phyloP scores from a whole-genome alignment of 768 basidiomycete genomes.

The Lyophyllum decastes region DNA sequence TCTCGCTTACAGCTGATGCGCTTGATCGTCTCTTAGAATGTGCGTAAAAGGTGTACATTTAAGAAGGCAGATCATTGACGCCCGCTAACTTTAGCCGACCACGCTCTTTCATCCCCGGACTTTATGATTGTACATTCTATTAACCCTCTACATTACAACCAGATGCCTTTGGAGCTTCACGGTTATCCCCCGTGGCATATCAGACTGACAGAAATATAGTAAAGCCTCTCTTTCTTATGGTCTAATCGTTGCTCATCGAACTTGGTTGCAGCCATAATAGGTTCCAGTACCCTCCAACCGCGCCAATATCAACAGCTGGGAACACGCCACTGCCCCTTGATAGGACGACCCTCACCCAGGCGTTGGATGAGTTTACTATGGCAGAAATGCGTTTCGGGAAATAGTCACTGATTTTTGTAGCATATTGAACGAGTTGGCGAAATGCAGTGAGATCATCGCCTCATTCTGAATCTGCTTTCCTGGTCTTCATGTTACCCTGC shows the following conservation, averaged over 20 bases:
- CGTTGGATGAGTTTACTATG: conserved; percentile 69
- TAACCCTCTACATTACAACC: conserved; percentile 33
- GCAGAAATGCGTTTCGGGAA: conserved; percentile 83
- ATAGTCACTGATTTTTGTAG: conserved; percentile 30
- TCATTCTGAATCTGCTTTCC: background rate
- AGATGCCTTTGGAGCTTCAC: conserved; percentile 60
- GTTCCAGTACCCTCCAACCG: background rate
- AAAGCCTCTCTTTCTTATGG: conserved; percentile 23
- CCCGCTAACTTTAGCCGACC: conserved; percentile 24
- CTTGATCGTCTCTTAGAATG: conserved; percentile 62
- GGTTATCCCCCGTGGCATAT: conserved; percentile 88
- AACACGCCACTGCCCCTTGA: conserved; percentile 33
- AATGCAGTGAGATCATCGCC: background rate
- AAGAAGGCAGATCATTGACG: background rate
- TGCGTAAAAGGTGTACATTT: conserved; percentile 24
- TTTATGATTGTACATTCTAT: conserved; percentile 75
- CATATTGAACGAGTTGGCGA: conserved; percentile 3
- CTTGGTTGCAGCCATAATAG: conserved; percentile 29
- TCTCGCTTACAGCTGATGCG: conserved; percentile 42
- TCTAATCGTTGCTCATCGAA: background rate
- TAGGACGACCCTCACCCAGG: conserved; percentile 63
- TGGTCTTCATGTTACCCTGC: too few species aligned
- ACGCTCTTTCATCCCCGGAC: conserved; percentile 67
- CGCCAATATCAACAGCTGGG: background rate
- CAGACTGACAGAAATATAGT: conserved; percentile 82